Conservation (phyloP, 129 eudicot species). For the Chrysanthemum lavandulifolium region DNA sequence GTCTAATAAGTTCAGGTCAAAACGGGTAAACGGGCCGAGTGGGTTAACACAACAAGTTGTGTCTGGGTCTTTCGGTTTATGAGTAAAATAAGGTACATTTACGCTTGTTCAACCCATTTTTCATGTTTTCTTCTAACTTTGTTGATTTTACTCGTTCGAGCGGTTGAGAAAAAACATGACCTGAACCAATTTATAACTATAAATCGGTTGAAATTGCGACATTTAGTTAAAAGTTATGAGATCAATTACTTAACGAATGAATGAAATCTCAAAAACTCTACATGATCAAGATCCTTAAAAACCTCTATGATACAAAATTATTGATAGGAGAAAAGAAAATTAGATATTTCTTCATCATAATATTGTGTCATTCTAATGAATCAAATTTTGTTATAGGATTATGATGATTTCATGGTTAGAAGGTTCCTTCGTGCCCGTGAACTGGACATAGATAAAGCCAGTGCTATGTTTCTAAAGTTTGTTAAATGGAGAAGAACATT, state of each 20-base stretch:
- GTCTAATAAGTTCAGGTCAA: no score
- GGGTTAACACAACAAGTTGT: no score
- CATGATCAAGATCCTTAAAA: no score
- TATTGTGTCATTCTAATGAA: background rate
- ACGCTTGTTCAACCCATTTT: no score
- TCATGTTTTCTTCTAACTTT: no score
- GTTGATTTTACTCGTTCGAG: no score
- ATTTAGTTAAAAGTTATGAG: background rate
- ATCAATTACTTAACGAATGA: background rate
- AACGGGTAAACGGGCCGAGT: no score
- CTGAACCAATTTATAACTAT: background rate
- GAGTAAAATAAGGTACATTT: no score
- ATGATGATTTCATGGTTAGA: conserved; percentile 55
- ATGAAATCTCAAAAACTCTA: no score
- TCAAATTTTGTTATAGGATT: conserved; percentile 44
- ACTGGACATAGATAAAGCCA: conserved; percentile 54
- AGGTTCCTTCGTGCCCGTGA: conserved; percentile 78
- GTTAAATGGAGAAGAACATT: conserved; percentile 50
- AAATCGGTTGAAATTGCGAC: background rate
- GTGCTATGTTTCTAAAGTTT: conserved; percentile 53
- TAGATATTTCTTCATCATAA: background rate
- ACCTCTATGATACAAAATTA: background rate
- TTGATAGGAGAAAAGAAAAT: background rate
- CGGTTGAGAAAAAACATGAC: no score
- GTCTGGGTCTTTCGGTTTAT: no score